Evolutionary conservation across 805 yeast species (phyloP), one percentile per base, ranked within the genome.

Genomic region (Myxozyma melibiosi): DNA sequence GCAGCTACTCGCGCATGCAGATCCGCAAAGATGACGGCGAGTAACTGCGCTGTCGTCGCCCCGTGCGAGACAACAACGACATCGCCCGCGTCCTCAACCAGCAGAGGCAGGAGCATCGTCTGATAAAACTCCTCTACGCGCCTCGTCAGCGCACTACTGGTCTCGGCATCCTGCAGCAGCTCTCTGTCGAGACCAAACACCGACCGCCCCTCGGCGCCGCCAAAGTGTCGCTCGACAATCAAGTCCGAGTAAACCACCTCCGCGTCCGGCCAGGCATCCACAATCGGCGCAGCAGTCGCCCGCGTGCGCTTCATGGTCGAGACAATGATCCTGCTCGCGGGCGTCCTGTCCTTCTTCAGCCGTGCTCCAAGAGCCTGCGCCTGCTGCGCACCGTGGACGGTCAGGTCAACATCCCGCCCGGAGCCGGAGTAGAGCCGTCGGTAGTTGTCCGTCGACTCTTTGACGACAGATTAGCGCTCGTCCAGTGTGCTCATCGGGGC

Each of bases 1-100:
- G 16, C 16, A 8, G 13, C 16, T 4, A 24, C n/a, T 11, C 25
- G 24, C 18, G 24, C 18, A 22, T 22, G 22, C 18, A 53, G 35
- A 20, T 51, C 58, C 6, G 42, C 16, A 6, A 44, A 16, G 13
- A 57, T 37, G 24, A 46, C 43, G 7, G 30, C 39, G 31, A 58
- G 31, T 40, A 58, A 16, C 41, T 37, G 39, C 24, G 33, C 22
- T 2, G 51, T 14, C 20, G 53, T 37, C 33, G 44, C 18, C 13
- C 62, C 62, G 20, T 58, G 62, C 14, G 62, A 58, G 9, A 58
- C 62, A 9, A 58, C 47, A 8, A 55, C 46, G 11, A 58, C 43
- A 18, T 22, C 46, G 13, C n/a, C 27, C n/a, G 44, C 24, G 20
- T 25, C 16, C 20, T 35, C 37, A 14, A 22, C 24, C 46, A 49